These are phyloP conservation scores for Podaxis rugospora DNA, from an alignment of 768 basidiomycete species.

Conservation along the genomic window DNA sequence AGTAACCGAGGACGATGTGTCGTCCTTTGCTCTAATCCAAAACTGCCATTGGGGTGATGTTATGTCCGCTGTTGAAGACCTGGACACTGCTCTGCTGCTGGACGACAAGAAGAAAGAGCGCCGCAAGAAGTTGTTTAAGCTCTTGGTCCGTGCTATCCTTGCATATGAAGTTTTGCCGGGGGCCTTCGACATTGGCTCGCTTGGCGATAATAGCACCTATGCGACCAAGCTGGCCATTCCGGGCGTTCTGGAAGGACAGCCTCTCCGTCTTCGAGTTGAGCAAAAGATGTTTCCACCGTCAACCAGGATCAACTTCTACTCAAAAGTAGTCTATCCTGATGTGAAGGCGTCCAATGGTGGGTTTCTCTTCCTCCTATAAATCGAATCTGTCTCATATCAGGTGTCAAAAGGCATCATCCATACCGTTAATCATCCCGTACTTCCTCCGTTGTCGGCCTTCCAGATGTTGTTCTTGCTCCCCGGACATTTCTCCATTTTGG, in stretches of 20 bases:
- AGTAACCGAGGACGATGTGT: background rate
- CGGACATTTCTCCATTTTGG: conserved; percentile 44
- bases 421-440: conserved; percentile 47
- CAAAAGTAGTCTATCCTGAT: conserved; percentile 37
- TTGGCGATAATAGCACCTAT: conserved; percentile 52
- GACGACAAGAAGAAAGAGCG: conserved; percentile 42
- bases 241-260: conserved; percentile 38
- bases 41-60: conserved; percentile 6
- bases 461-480: conserved; percentile 40
- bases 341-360: conserved; percentile 48
- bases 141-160: conserved; percentile 48
- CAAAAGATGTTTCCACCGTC: conserved; percentile 27
- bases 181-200: conserved; percentile 27
- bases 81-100: conserved; percentile 16
- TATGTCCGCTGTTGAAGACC: conserved; percentile 1
- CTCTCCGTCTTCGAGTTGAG: conserved; percentile 39
- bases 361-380: conserved; percentile 1
- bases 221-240: conserved; percentile 40
- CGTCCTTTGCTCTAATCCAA: conserved; percentile 19
- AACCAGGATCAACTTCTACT: conserved; percentile 45
- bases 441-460: conserved; percentile 51
- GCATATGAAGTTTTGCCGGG: conserved; percentile 53
- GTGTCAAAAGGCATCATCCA: conserved; percentile 41
- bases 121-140: conserved; percentile 51
- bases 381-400: background rate